Base-by-base conservation (phyloP, 2,329 filamentous ascomycete genomes). In the Colletotrichum sojae region DNA sequence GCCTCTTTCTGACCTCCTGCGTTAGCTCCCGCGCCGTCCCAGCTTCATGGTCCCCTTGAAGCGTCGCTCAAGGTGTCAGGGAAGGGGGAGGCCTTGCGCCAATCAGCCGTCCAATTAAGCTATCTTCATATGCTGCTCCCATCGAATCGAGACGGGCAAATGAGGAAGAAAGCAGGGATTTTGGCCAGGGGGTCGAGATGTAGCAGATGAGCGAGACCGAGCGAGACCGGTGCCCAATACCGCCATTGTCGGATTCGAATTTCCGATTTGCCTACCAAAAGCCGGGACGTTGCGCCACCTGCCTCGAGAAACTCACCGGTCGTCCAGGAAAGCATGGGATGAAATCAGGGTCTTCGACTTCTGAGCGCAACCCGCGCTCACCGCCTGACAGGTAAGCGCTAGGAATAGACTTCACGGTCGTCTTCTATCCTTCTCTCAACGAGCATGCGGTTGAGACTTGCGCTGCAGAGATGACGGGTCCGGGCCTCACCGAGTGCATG, bases 21-120 rank as follows among this genome's bases (percentile, higher is more conserved):
- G 52, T 66, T 69, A 69, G 66, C 51, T 66, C 48, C 62, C 62
- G 66, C 66, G 49, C 49, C 62, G 49, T 60, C 55, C 51, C 51
- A 55, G 62, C 62, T 46, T 69, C 49, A 56, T 66, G 66, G 54
- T 60, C 58, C 31, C 20, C 39, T 6, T n/a, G 10, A 25, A 3
- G 43, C 27, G 12, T 49, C 40, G 56, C 49, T 31, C 22, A n/a
- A 52, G 31, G 53, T 48, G 20, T 36, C 16, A 31, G 27, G 27
- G 25, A 45, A 36, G 52, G 10, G 45, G 20, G 20, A 18, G n/a
- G 45, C 39, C 18, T 40, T 46, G 10, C 46, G 4, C 39, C 48
- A 49, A 40, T 25, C 22, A 54, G 27, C 48, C 48, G 18, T 53
- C 27, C 40, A 54, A 65, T 22, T 16, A 22, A 31, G 64, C 45